These are phyloP conservation scores for Atalantia buxifolia DNA, from an alignment of 345 rosid genomes.

Conservation along the genomic window DNA sequence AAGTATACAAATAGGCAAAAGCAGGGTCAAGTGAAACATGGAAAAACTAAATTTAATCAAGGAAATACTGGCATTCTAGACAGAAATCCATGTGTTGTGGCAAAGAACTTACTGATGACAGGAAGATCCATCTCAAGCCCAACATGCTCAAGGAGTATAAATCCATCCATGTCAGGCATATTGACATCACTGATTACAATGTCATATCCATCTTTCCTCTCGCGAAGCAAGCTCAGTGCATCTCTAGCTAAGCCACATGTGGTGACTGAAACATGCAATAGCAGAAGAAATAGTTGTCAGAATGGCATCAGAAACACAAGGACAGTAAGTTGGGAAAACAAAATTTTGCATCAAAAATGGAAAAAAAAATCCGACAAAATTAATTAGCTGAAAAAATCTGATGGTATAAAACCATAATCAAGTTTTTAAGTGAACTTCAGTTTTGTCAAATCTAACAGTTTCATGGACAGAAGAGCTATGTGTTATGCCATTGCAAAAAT, in stretches of 20 bases:
- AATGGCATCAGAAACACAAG: not conserved
- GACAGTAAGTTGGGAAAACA: not conserved
- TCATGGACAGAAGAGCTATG: not conserved
- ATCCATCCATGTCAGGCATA: conserved; percentile 99
- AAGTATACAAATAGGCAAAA: conserved; percentile 23
- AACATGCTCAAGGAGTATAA: conserved; percentile 89
- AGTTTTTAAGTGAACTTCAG: conserved; percentile 6
- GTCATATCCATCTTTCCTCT: conserved; percentile 86
- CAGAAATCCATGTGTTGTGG: conserved; percentile 16
- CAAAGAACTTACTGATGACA: conserved; percentile 74
- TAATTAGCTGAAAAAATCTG: not conserved
- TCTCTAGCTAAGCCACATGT: conserved; percentile 89
- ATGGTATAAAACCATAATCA: not conserved
- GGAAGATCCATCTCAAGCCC: conserved; percentile 99
- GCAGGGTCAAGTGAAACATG: conserved; percentile 8
- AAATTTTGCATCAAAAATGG: not conserved
- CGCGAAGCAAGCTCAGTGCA: conserved; percentile 72
- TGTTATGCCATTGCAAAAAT: not conserved
- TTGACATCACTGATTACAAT: conserved; percentile 93
- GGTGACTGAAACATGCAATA: conserved; percentile 52
- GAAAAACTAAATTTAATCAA: not conserved
- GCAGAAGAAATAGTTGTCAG: conserved; percentile 15
- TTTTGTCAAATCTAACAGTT: conserved; percentile 1
- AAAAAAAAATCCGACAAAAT: not conserved
- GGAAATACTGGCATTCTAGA: conserved; percentile 6